Evolutionary conservation across 1,139 yeast species (phyloP), one percentile per base, ranked within the genome.

Genomic region (Yamadazyma dendronema): DNA sequence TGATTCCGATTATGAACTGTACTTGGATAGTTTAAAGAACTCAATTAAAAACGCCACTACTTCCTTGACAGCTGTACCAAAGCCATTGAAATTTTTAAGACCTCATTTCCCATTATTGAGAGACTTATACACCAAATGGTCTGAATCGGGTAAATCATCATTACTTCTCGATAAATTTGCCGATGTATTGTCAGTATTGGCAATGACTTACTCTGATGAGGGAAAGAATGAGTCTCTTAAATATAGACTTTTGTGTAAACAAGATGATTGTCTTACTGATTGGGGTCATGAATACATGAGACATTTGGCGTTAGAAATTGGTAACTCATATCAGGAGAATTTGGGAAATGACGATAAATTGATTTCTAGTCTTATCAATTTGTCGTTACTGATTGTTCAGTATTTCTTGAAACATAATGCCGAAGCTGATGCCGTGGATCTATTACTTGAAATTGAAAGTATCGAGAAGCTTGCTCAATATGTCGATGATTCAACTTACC

Each of bases 271-370:
- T 29, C 77, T 88, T 46, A 83, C 83, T 35, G 86, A 82, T 50
- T 94, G 98, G 98, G 99, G 98, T 31, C 98, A 94, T 59, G 98
- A 92, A 61, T 92, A 94, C 60, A 79, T 92, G 58, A 90, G 98
- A 56, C 97, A 94, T 63, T 73, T 92, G 56, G 95, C 98, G 1
- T 67, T 92, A 46, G 97, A 92, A 62, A 87, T 92, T 49, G 98
- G 97, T 41, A 94, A 85, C 55, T 84, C 85, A 38, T 87, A 82
- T 61, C 81, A 79, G 47, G 82, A 74, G 36, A 72, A 80, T 44
- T 67, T 81, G 42, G 96, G 87, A 37, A 56, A 63, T 23, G 77
- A 74, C 37, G 81, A 77, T 28, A 62, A 40, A 3, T 50, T 56
- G 35, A 55, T 65, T 23, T 59, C 57, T 11, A 77, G 74, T 34